These are phyloP conservation scores for Pogostemon cablin DNA, from an alignment of 257 asterid species.

Conservation along the genomic window DNA sequence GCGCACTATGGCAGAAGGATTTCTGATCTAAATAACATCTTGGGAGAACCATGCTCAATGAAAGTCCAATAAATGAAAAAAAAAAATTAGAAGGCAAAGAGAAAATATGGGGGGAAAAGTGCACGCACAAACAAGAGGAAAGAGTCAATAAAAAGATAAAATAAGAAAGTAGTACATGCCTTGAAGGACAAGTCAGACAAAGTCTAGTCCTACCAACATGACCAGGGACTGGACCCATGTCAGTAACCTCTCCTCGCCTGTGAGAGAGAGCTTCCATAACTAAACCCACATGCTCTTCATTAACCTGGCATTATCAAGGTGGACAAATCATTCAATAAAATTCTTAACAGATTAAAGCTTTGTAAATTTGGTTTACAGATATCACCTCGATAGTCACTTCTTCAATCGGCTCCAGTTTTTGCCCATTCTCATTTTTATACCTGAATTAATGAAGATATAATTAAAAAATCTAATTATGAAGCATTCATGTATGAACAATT, in stretches of 20 bases:
- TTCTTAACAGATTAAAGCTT: conserved; percentile 16
- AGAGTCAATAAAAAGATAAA: conserved; percentile 14
- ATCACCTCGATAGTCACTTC: conserved; percentile 97
- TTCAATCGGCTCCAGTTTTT: conserved; percentile 95
- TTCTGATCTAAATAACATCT: not conserved
- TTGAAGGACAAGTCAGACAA: conserved; percentile 93
- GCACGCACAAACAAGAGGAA: not conserved
- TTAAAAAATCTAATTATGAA: not conserved
- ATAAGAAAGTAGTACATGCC: conserved; percentile 49
- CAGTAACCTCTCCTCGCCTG: conserved; percentile 84
- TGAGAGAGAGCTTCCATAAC: conserved; percentile 97
- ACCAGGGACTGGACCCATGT: conserved; percentile 99
- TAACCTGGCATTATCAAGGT: conserved; percentile 56
- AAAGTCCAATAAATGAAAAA: not conserved
- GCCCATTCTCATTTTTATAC: conserved; percentile 79
- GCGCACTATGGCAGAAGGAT: not conserved
- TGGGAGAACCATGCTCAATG: conserved; percentile 10
- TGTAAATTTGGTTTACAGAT: conserved; percentile 20
- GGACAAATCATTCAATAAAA: conserved; percentile 29
- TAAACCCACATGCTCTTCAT: conserved; percentile 95
- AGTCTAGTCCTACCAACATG: conserved; percentile 83
- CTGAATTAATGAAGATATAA: conserved; percentile 41
- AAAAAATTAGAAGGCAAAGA: not conserved
- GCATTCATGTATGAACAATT: conserved; percentile 6
- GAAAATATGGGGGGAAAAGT: not conserved